Evolutionary conservation across 164 flowering plant species (phyloP), one percentile per base, ranked within the genome.

Genomic region (Chimonanthus praecox): DNA sequence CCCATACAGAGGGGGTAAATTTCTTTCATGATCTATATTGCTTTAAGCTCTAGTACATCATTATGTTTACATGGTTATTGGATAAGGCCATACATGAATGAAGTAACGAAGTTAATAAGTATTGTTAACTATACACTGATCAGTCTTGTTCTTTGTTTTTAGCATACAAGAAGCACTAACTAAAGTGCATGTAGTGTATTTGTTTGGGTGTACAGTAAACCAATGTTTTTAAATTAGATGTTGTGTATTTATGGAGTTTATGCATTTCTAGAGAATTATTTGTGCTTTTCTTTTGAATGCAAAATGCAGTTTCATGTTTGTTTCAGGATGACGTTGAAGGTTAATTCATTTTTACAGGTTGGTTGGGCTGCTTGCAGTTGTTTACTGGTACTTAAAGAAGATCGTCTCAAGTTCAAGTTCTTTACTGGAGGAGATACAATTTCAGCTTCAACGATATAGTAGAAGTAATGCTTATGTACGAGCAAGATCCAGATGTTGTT

Each of bases 401-500:
- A 44, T 45, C 13, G 47, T 44, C 9, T 54, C 60, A 54, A 54
- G 60, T 54, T 54, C 60, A 54, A 54, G 60, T 54, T 54, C 60
- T 54, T 54, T n/a, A 54, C 16, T n/a, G 45, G 68, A 45, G 49
- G 6, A 11, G 18, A 66, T 63, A 3, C 46, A 33, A 44, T 16
- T 66, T 9, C 45, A 9, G 68, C 7, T n/a, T 44, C 45, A n/a
- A 66, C n/a, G 45, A 5, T 66, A 9, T 11, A 11, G 15, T 45
- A 66, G 8, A 66, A 44, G 47, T 16, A 62, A 83, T 83, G 85
- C 74, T 80, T 58, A 69, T 80, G 4, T 78, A 83, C 66, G 92
- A 89, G 80, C 93, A 81, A 78, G 98, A 91, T 81, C 83, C 92
- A 20, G 98, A 93, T 82, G 87, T 92, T 80, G 79, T 87, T 76